Base-by-base conservation (phyloP, 176 grass and related monocot genomes). In the Rhynchospora pubera region DNA sequence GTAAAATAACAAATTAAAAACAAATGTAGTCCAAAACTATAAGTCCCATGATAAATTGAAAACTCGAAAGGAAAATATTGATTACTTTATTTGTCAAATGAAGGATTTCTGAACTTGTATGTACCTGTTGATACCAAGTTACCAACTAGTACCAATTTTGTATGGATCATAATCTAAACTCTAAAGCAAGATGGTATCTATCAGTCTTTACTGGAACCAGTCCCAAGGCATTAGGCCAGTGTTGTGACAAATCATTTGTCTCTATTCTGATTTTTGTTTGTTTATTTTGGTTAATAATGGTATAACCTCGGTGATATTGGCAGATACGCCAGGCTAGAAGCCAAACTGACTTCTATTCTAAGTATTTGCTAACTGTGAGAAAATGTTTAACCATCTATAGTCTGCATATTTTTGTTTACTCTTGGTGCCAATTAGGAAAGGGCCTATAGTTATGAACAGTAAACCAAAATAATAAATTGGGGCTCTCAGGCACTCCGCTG, bases 401-500 rank as follows among this genome's bases (percentile, higher is more conserved):
- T 75, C n/a, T 24, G 28, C 52, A 39, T 11, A 16, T 75, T 52
- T 22, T 23, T 75, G 14, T 75, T 75, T 53, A 52, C 22, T 53
- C 22, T 4, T 3, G 65, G 22, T 74, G 24, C 21, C 70, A 74
- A 74, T 6, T 26, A 74, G 11, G 28, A 23, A 76, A 19, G 23
- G 28, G 47, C 23, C 51, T 30, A 30, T 76, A n/a, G 9, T 73
- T 76, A 16, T 55, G 26, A 76, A 53, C 50, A 45, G 44, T 24
- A 50, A 57, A 67, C 30, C 18, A 6, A 76, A 75, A 44, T 47
- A 75, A 75, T 82, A 34, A 81, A 45, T 87, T 86, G 78, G 52
- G 77, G 39, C 26, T 88, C 75, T 65, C 84, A 98, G 96, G 92
- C 96, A 95, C 87, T 98, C 92, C 14, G 85, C 96, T 66, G 91